A percentile compares a stretch with the other conserved stretches of the same genome.
Conservation (phyloP, 495 filamentous ascomycete species). For the Achaetomiella virescens region DNA sequence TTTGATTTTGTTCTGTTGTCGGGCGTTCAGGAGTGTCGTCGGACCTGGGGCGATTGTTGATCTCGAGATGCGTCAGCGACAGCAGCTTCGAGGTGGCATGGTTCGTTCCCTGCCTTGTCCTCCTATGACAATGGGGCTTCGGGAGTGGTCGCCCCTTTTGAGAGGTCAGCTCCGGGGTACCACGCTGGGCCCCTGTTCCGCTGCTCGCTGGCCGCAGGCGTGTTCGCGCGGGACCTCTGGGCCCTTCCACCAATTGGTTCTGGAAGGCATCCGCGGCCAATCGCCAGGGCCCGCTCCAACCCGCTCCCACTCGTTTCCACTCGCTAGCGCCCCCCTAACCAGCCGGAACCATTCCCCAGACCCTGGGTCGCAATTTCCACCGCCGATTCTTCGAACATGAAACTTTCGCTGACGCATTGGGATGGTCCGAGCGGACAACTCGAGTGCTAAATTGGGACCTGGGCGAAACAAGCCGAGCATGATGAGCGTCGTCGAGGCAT, state of each 20-base stretch:
- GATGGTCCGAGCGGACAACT: background rate
- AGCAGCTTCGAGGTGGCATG: background rate
- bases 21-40: background rate
- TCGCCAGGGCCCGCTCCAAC: slow-evolving; percentile 8
- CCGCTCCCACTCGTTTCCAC: slow-evolving; percentile 2
- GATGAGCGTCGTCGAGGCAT: no score
- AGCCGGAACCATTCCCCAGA: slow-evolving; percentile 3
- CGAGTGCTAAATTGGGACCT: no score
- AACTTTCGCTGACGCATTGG: background rate
- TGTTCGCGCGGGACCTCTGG: no score
- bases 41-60: background rate
- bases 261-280: slow-evolving; percentile 14
- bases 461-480: no score
- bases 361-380: slow-evolving; percentile 17
- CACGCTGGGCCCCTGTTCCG: background rate
- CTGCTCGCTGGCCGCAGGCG: background rate
- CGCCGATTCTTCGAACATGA: background rate
- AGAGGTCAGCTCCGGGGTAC: slow-evolving; percentile 10
- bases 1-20: slow-evolving; percentile 1
- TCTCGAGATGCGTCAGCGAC: background rate
- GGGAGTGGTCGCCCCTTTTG: slow-evolving; percentile 16
- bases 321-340: slow-evolving; percentile 11
- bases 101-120: background rate
- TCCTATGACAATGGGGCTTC: slow-evolving; percentile 15
- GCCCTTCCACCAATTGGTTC: slow-evolving; percentile 22